These are phyloP conservation scores for Paratrypanosoma confusum DNA, from an alignment of 208 protist genomes.

Conservation along the genomic window DNA sequence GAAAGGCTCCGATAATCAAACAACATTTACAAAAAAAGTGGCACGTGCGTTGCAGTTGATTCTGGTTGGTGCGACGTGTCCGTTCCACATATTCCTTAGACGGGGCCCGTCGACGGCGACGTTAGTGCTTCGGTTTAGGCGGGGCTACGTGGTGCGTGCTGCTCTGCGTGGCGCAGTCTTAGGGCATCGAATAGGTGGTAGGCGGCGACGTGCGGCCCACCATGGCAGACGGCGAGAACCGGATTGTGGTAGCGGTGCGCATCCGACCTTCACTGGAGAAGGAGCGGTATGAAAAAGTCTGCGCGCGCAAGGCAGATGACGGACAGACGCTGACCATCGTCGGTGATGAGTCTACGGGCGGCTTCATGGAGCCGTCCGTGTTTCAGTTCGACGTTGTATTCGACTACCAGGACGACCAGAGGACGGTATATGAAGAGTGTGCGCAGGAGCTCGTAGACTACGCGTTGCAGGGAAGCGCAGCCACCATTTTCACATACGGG, in stretches of 20 bases:
- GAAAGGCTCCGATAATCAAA: too few species aligned
- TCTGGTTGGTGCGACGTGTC: too few species aligned
- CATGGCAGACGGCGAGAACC: slow-evolving; percentile 34
- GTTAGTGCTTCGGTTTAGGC: too few species aligned
- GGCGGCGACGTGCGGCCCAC: too few species aligned
- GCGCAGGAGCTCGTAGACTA: slow-evolving; percentile 77
- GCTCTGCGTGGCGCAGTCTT: too few species aligned
- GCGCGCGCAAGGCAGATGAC: slow-evolving; percentile 59
- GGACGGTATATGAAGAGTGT: slow-evolving; percentile 65
- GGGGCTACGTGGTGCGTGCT: too few species aligned
- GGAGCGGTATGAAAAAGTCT: slow-evolving; percentile 63
- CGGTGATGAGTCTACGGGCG: slow-evolving; percentile 30
- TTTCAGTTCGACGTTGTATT: slow-evolving; percentile 86
- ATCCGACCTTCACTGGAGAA: slow-evolving; percentile 57
- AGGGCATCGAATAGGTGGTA: too few species aligned
- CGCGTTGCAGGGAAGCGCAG: slow-evolving; percentile 58
- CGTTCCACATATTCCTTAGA: too few species aligned
- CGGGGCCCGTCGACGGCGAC: too few species aligned
- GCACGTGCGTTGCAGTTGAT: too few species aligned
- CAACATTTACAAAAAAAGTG: too few species aligned
- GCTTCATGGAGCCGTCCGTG: slow-evolving; percentile 15
- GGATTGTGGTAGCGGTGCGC: slow-evolving; percentile 72
- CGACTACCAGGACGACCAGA: slow-evolving; percentile 63
- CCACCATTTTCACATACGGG: slow-evolving; percentile 87
- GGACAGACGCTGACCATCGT: slow-evolving; percentile 63